Evolutionary conservation across 1,139 yeast species (phyloP).

Genomic region (Blastobotrys buckinghamii): DNA sequence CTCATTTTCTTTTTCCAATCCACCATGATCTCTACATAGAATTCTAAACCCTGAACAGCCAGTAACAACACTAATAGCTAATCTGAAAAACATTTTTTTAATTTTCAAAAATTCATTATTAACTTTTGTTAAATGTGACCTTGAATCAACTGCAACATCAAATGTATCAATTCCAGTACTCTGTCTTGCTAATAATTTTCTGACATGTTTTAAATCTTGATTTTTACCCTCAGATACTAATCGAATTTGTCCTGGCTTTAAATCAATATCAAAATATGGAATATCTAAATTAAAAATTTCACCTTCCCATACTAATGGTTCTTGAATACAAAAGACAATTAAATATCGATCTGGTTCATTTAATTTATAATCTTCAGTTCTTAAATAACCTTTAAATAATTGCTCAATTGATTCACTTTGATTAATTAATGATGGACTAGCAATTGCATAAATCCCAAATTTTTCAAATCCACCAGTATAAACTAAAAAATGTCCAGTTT

Average conservation of each 20-base stretch:
- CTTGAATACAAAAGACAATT: conserved; percentile 69
- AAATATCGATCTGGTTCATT: conserved; percentile 45
- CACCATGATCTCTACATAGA: conserved; percentile 34
- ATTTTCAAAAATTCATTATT: conserved; percentile 68
- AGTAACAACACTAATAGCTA: conserved; percentile 62
- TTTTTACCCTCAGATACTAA: conserved; percentile 63
- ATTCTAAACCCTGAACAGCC: conserved; percentile 52
- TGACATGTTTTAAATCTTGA: conserved; percentile 41
- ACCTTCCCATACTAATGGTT: conserved; percentile 92
- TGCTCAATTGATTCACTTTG: conserved; percentile 37
- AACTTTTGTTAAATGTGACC: conserved; percentile 69
- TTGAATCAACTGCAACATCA: conserved; percentile 48
- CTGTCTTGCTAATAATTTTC: conserved; percentile 40
- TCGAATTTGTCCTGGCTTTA: conserved; percentile 65
- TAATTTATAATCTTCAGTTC: conserved; percentile 18
- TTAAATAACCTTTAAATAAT: conserved; percentile 34
- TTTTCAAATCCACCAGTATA: conserved; percentile 70
- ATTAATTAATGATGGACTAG: conserved; percentile 49
- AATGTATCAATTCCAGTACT: conserved; percentile 52
- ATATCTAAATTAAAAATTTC: conserved; percentile 55
- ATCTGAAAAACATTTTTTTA: conserved; percentile 61
- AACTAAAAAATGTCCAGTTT: conserved; percentile 70
- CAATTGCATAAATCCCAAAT: conserved; percentile 70
- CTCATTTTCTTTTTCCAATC: conserved; percentile 6
- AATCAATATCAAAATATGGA: conserved; percentile 34